A percentile compares a stretch with the other conserved stretches of the same genome.
Evolutionary conservation across 495 filamentous ascomycete species (phyloP).

Genomic region (Jackrogersella minutella): DNA sequence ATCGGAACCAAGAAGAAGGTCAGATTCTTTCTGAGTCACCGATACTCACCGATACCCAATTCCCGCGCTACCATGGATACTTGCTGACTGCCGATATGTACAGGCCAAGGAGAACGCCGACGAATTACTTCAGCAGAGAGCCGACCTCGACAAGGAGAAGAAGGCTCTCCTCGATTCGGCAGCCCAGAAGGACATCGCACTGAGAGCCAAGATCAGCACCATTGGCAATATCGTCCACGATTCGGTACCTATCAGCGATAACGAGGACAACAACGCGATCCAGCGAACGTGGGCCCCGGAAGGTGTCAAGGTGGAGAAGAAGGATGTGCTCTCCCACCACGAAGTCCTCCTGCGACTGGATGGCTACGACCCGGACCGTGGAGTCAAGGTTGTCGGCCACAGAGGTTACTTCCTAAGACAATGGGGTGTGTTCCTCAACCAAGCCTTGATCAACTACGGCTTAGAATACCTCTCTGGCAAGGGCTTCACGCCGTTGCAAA

Average conservation of each 20-base stretch:
- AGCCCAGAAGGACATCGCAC: conserved; percentile 71
- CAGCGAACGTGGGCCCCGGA: conserved; percentile 81
- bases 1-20: conserved; percentile 94
- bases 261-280: conserved; percentile 87
- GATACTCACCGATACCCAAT: background rate
- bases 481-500: conserved; percentile 87
- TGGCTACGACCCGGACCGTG: conserved; percentile 92
- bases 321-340: conserved; percentile 83
- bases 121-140: conserved; percentile 77
- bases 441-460: conserved; percentile 92
- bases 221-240: conserved; percentile 96
- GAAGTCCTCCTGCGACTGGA: conserved; percentile 88
- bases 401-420: conserved; percentile 90
- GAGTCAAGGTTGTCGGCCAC: conserved; percentile 94
- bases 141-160: conserved; percentile 78
- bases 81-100: conserved; percentile 9
- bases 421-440: conserved; percentile 93
- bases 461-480: conserved; percentile 81
- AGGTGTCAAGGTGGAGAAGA: conserved; percentile 71
- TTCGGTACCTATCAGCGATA: conserved; percentile 86
- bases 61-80: background rate
- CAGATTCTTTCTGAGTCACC: conserved; percentile 37
- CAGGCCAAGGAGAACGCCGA: conserved; percentile 86
- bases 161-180: conserved; percentile 77
- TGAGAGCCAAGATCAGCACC: conserved; percentile 79